Percentiles rank a stretch among this genome's conserved stretches.
phyloP scores from a whole-genome alignment of 805 yeast species.

The Maudiozyma bulderi region DNA sequence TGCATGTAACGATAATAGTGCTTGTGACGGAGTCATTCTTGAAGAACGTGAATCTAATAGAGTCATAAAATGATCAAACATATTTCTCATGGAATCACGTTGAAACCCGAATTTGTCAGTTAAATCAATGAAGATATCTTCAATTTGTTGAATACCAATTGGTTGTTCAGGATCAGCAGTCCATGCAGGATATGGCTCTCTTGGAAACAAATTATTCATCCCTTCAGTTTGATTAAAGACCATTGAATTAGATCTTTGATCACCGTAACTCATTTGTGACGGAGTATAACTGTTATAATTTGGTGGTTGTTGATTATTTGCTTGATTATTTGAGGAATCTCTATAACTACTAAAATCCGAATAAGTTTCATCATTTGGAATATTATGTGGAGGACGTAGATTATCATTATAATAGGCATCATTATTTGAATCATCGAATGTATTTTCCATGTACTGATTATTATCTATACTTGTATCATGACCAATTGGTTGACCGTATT shows the following conservation, averaged over 20 bases:
- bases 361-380: constrained; percentile 37
- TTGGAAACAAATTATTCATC: constrained; percentile 35
- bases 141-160: constrained; percentile 69
- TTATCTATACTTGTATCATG: constrained; percentile 16
- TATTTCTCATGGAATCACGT: constrained; percentile 85
- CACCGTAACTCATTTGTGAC: constrained; percentile 77
- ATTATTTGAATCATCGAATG: constrained; percentile 7
- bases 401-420: constrained; percentile 7
- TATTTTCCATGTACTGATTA: constrained; percentile 1
- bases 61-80: constrained; percentile 82
- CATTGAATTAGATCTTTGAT: constrained; percentile 52
- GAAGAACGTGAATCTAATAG: constrained; percentile 74
- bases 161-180: constrained; percentile 91
- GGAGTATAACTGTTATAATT: constrained; percentile 55
- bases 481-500: constrained; percentile 32
- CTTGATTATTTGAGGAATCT: constrained; percentile 24
- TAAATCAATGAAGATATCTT: constrained; percentile 75
- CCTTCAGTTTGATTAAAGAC: neutral
- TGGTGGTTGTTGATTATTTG: constrained; percentile 20
- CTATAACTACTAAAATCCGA: constrained; percentile 56
- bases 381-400: neutral
- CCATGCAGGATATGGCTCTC: constrained; percentile 98
- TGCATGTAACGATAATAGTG: constrained; percentile 69
- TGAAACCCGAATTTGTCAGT: constrained; percentile 81
- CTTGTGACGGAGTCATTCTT: constrained; percentile 83